A percentile compares a stretch with the other conserved stretches of the same genome.
Evolutionary conservation across 306 rosid genomes (phyloP).

Genomic region (Lupinus albus): DNA sequence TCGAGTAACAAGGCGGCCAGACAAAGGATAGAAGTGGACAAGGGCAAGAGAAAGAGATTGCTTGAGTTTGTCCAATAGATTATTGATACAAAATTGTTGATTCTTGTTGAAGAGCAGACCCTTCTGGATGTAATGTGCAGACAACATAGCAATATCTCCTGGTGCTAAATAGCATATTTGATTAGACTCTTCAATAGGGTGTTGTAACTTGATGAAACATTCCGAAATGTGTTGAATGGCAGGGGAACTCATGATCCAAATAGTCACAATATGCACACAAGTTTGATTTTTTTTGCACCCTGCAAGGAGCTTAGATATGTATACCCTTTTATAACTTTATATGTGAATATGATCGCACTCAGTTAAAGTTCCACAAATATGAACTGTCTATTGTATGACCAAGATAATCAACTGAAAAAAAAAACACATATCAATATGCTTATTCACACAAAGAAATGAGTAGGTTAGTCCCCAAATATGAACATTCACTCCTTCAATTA

Average conservation of each 20-base stretch:
- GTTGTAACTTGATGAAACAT: constrained; percentile 35
- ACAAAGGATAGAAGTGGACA: constrained; percentile 64
- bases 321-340: too few species aligned
- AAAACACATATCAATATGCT: too few species aligned
- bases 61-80: constrained; percentile 49
- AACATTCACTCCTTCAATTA: too few species aligned
- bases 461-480: too few species aligned
- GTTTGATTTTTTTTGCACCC: too few species aligned
- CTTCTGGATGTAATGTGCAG: constrained; percentile 59
- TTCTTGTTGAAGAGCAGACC: constrained; percentile 61
- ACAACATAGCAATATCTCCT: constrained; percentile 55
- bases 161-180: constrained; percentile 43
- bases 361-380: too few species aligned
- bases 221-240: constrained; percentile 16
- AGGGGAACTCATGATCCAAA: background rate
- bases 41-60: constrained; percentile 59
- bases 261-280: background rate
- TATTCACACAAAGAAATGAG: too few species aligned
- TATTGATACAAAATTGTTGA: constrained; percentile 20
- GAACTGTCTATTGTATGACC: too few species aligned
- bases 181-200: background rate
- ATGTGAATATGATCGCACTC: too few species aligned
- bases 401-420: too few species aligned
- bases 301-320: too few species aligned
- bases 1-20: constrained; percentile 55